phyloP scores from a whole-genome alignment of 1,139 yeast genomes.

The Geotrichum klebahnii region DNA sequence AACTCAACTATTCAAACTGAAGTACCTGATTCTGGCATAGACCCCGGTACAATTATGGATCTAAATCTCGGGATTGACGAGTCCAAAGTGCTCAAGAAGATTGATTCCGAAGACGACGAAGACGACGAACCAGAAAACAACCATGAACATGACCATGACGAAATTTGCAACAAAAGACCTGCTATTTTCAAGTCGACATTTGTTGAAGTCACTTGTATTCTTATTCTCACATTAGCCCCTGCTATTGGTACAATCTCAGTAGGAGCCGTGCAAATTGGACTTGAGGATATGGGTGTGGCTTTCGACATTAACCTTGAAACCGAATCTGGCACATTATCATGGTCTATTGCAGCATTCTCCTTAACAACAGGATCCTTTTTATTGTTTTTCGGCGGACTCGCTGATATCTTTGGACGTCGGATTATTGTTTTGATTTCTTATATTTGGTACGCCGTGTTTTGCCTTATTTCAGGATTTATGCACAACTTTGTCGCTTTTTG shows the following conservation, averaged over 20 bases:
- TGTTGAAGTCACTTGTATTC: constrained; percentile 33
- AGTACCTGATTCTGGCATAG: no score
- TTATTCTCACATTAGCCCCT: constrained; percentile 42
- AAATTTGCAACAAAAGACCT: constrained; percentile 23
- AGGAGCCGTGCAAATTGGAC: constrained; percentile 39
- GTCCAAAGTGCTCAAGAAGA: not conserved
- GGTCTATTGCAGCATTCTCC: constrained; percentile 43
- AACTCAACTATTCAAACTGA: no score
- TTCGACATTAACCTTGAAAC: constrained; percentile 31
- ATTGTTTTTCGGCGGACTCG: constrained; percentile 44
- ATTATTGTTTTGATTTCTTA: constrained; percentile 40
- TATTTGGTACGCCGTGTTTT: constrained; percentile 36
- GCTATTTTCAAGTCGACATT: constrained; percentile 24
- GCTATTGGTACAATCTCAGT: constrained; percentile 42
- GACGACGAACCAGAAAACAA: not conserved
- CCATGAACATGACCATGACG: not conserved
- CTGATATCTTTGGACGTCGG: constrained; percentile 46
- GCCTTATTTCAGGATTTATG: constrained; percentile 44
- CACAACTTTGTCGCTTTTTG: constrained; percentile 39
- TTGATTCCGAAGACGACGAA: not conserved
- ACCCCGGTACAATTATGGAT: no score
- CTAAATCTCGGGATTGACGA: no score
- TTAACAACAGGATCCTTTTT: constrained; percentile 45
- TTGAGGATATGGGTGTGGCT: constrained; percentile 37
- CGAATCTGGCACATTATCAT: constrained; percentile 42